These are phyloP conservation scores for Eutrema yunnanense DNA, from an alignment of 345 rosid genomes.

Conservation along the genomic window DNA sequence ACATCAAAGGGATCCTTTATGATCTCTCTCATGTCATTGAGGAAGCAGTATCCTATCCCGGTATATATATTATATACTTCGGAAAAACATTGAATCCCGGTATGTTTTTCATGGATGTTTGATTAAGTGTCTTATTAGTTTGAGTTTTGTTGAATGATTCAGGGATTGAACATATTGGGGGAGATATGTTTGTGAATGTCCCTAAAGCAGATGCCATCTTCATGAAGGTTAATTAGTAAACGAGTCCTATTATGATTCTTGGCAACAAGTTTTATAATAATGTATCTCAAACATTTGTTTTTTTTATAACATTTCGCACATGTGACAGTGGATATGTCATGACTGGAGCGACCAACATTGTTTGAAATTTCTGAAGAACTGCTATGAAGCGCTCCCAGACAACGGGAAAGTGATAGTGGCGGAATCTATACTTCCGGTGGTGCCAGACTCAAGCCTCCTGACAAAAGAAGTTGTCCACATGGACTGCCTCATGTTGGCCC, in stretches of 20 bases:
- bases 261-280: not conserved
- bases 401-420: constrained; percentile 72
- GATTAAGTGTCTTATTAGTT: not conserved
- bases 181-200: constrained; percentile 71
- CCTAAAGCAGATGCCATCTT: constrained; percentile 80
- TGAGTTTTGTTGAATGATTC: not conserved
- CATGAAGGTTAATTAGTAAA: constrained; percentile 54
- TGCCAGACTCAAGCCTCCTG: constrained; percentile 57
- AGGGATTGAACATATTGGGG: constrained; percentile 76
- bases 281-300: not conserved
- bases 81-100: not conserved
- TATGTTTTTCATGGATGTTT: not conserved
- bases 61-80: not conserved
- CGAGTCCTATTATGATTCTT: not conserved
- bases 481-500: constrained; percentile 79
- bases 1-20: constrained; percentile 64
- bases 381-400: constrained; percentile 56
- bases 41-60: constrained; percentile 12
- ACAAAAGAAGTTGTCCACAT: constrained; percentile 32
- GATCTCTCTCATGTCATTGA: constrained; percentile 66
- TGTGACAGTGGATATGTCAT: constrained; percentile 75
- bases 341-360: constrained; percentile 83
- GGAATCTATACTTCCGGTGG: constrained; percentile 61
- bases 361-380: constrained; percentile 55
- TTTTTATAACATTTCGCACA: not conserved